These are phyloP conservation scores for Wickerhamomyces xylosicus DNA, from an alignment of 805 yeast genomes.

Conservation along the genomic window DNA sequence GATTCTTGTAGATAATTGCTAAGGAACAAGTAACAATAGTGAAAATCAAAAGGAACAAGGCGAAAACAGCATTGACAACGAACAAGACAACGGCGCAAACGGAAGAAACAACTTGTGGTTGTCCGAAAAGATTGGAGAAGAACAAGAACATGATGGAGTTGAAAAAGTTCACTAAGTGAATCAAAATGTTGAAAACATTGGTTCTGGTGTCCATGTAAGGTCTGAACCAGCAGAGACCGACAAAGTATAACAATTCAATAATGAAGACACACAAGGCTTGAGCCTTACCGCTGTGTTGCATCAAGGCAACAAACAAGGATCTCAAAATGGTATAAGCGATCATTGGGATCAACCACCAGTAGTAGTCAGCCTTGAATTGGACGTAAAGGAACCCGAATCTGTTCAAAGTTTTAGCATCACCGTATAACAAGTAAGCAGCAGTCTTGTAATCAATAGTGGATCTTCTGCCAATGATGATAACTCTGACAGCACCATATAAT, in stretches of 20 bases:
- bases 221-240: conserved; percentile 54
- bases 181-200: conserved; percentile 83
- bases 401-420: conserved; percentile 72
- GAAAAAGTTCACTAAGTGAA: conserved; percentile 67
- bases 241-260: conserved; percentile 64
- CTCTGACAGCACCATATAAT: conserved; percentile 62
- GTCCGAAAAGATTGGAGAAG: conserved; percentile 75
- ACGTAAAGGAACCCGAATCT: conserved; percentile 89
- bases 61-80: conserved; percentile 80
- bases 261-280: conserved; percentile 73
- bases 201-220: conserved; percentile 95
- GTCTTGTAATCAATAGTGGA: conserved; percentile 69
- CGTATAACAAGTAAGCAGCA: conserved; percentile 86
- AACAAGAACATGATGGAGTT: conserved; percentile 84
- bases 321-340: conserved; percentile 60
- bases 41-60: conserved; percentile 70
- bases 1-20: conserved; percentile 81
- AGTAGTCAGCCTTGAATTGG: conserved; percentile 80
- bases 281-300: conserved; percentile 71
- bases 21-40: conserved; percentile 81
- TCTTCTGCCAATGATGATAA: conserved; percentile 62
- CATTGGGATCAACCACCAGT: conserved; percentile 67
- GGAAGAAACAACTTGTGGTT: conserved; percentile 82
- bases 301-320: conserved; percentile 76
- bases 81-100: conserved; percentile 88